Percentiles rank a stretch among this genome's conserved stretches.
These are phyloP conservation scores for Dictyostelium purpureum DNA, from an alignment of 78 protist genomes.

Conservation along the genomic window DNA sequence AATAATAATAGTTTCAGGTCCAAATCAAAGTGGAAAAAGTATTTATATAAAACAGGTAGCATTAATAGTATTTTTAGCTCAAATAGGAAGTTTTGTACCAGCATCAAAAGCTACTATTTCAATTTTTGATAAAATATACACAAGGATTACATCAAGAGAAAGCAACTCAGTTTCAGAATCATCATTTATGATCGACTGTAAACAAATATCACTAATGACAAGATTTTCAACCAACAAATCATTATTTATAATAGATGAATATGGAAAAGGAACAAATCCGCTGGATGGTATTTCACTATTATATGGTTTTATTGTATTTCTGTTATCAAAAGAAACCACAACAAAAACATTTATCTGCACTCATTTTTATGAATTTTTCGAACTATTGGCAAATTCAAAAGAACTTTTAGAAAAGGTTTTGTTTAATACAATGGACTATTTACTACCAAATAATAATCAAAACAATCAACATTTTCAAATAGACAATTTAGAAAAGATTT, in stretches of 20 bases:
- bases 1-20: constrained; percentile 16
- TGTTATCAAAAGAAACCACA: neutral
- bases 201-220: constrained; percentile 68
- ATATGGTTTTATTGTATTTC: constrained; percentile 18
- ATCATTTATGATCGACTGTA: constrained; percentile 72
- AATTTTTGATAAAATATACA: constrained; percentile 46
- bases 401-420: neutral
- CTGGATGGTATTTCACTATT: constrained; percentile 52
- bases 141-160: constrained; percentile 63
- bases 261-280: constrained; percentile 68
- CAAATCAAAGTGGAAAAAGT: constrained; percentile 67
- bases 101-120: constrained; percentile 22
- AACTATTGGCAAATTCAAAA: neutral
- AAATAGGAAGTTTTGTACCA: constrained; percentile 55
- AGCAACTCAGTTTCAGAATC: constrained; percentile 48
- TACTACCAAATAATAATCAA: neutral
- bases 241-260: constrained; percentile 53
- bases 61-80: constrained; percentile 31
- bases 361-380: constrained; percentile 67
- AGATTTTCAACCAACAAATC: constrained; percentile 21
- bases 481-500: neutral
- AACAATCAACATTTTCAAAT: neutral
- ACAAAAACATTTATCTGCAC: constrained; percentile 23
- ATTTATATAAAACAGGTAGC: constrained; percentile 62
- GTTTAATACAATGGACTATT: constrained; percentile 28